Percentiles rank a stretch among this genome's conserved stretches.
Evolutionary conservation across 2,329 filamentous ascomycete species (phyloP).

Genomic region (Trichoderma sp.): DNA sequence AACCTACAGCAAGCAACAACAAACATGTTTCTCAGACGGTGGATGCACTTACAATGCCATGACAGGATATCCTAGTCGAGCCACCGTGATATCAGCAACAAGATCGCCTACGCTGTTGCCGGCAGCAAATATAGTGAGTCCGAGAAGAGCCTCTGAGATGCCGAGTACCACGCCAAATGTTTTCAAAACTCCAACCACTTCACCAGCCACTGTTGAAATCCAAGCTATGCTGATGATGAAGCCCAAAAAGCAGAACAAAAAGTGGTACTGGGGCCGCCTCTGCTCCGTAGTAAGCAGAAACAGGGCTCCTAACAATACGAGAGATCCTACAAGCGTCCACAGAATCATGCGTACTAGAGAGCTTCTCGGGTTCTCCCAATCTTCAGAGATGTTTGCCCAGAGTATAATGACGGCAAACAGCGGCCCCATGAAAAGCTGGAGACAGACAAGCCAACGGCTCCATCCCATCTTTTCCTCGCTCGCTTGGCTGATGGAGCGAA

Average conservation of each 20-base stretch:
- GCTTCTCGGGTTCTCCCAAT: conserved; percentile 55
- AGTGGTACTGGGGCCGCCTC: conserved; percentile 72
- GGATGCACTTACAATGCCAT: conserved; percentile 73
- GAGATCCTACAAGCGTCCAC: conserved; percentile 69
- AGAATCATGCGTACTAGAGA: conserved; percentile 62
- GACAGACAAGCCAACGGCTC: conserved; percentile 87
- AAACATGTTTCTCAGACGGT: not conserved
- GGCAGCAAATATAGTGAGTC: conserved; percentile 93
- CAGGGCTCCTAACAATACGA: conserved; percentile 67
- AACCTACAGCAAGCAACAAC: not conserved
- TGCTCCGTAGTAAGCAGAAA: conserved; percentile 69
- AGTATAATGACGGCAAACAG: conserved; percentile 78
- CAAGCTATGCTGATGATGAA: conserved; percentile 92
- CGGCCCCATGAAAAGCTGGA: conserved; percentile 87
- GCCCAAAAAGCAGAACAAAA: conserved; percentile 81
- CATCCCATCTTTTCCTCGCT: conserved; percentile 62
- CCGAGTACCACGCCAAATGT: conserved; percentile 87
- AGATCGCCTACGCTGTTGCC: conserved; percentile 94
- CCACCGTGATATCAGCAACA: conserved; percentile 92
- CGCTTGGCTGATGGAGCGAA: conserved; percentile 40
- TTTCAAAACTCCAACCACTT: conserved; percentile 94
- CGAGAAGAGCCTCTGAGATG: conserved; percentile 93
- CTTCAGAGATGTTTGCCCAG: conserved; percentile 69
- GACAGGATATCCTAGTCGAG: conserved; percentile 88
- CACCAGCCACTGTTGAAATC: conserved; percentile 94